Conservation (phyloP, 768 basidiomycete species). For the Suillus discolor region DNA sequence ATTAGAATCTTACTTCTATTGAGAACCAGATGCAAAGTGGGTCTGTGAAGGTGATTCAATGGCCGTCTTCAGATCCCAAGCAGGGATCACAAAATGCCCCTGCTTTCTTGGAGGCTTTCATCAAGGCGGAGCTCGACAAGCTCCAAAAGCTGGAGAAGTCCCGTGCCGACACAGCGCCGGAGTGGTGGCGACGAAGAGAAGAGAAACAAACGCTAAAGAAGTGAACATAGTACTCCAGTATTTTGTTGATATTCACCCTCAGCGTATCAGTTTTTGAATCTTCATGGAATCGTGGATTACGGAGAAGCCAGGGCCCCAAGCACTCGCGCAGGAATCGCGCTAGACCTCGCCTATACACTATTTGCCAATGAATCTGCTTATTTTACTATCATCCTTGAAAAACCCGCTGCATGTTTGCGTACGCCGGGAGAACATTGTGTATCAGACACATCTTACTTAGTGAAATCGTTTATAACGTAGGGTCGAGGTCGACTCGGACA, state of each 20-base stretch:
- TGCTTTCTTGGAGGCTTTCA: conserved; percentile 26
- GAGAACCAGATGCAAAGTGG: conserved; percentile 16
- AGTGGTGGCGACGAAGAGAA: conserved; percentile 36
- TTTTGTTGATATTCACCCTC: neutral
- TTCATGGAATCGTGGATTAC: neutral
- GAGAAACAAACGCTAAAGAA: conserved; percentile 19
- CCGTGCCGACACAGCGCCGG: conserved; percentile 25
- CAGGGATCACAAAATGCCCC: conserved; percentile 3
- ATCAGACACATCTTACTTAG: neutral
- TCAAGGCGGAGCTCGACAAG: conserved; percentile 26
- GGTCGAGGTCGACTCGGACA: neutral
- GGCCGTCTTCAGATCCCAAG: conserved; percentile 18
- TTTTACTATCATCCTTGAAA: neutral
- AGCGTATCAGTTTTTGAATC: neutral
- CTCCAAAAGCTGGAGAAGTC: conserved; percentile 23
- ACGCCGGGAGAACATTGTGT: neutral
- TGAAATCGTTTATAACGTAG: neutral
- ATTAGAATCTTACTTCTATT: conserved; percentile 20
- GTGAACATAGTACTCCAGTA: neutral
- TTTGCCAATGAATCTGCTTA: neutral
- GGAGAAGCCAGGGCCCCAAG: too few species aligned
- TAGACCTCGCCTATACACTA: too few species aligned
- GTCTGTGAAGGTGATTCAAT: conserved; percentile 12
- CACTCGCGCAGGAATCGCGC: too few species aligned
- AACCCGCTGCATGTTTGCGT: neutral